Conservation (phyloP, 1,139 yeast genomes). For the Kodamaea fungicola region DNA sequence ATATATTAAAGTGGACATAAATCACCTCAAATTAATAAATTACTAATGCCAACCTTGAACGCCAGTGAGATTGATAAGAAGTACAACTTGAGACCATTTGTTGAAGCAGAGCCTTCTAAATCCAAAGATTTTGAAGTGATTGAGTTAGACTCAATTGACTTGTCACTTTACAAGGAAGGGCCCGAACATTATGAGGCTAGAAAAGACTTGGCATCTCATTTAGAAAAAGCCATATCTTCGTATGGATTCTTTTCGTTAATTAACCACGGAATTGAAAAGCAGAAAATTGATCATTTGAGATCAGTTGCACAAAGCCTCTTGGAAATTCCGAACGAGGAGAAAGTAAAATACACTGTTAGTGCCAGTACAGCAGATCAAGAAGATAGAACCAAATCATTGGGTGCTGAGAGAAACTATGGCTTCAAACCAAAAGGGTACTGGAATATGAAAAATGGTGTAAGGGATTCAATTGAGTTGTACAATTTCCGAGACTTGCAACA, state of each 20-base stretch:
- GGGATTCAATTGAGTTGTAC: constrained; percentile 41
- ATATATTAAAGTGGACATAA: too few relatives aligned
- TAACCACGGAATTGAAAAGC: constrained; percentile 33
- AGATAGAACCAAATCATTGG: constrained; percentile 29
- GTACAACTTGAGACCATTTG: constrained; percentile 32
- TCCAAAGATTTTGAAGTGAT: constrained; percentile 19
- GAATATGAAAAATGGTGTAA: constrained; percentile 39
- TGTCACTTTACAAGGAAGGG: constrained; percentile 33
- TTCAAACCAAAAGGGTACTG: constrained; percentile 46
- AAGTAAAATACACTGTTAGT: constrained; percentile 38
- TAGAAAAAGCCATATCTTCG: constrained; percentile 37
- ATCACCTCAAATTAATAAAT: too few relatives aligned
- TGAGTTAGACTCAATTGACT: constrained; percentile 34
- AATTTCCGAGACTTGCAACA: constrained; percentile 35
- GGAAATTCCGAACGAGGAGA: constrained; percentile 41
- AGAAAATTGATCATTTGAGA: constrained; percentile 27
- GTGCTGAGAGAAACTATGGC: constrained; percentile 47
- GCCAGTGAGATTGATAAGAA: constrained; percentile 17
- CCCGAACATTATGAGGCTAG: constrained; percentile 24
- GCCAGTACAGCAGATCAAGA: constrained; percentile 30
- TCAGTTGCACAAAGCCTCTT: constrained; percentile 36
- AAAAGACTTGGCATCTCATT: constrained; percentile 25
- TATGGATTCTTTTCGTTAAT: constrained; percentile 44
- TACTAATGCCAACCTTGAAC: neutral
- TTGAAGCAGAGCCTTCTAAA: constrained; percentile 24